phyloP scores from a whole-genome alignment of 78 protist genomes.

The Goniomonas avonlea region DNA sequence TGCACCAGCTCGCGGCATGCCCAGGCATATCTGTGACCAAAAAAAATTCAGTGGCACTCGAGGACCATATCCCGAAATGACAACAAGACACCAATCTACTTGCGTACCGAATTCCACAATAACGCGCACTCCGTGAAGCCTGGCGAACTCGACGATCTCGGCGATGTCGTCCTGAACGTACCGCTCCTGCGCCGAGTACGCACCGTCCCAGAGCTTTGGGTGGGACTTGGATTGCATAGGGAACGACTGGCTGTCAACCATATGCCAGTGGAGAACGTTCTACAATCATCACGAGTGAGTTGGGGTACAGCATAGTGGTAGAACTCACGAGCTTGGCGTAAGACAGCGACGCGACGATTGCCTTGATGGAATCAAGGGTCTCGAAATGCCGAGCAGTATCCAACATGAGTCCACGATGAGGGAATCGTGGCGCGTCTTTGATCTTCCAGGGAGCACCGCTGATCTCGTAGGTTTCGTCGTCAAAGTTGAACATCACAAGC shows the following conservation, averaged over 20 bases:
- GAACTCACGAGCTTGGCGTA: conserved; percentile 58
- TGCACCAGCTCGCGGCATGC: conserved; percentile 79
- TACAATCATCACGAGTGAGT: too few relatives aligned
- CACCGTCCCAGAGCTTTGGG: conserved; percentile 60
- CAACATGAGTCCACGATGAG: conserved; percentile 75
- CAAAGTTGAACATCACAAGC: conserved; percentile 19
- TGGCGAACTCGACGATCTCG: conserved; percentile 50
- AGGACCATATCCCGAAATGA: too few relatives aligned
- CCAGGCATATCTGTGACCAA: conserved; percentile 88
- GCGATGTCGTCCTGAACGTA: conserved; percentile 61
- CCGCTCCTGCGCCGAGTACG: conserved; percentile 43
- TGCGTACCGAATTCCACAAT: conserved; percentile 40
- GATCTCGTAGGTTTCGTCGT: background rate
- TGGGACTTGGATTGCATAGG: conserved; percentile 46
- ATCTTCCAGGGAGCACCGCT: conserved; percentile 1
- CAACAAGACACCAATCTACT: too few relatives aligned
- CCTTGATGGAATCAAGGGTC: too few relatives aligned
- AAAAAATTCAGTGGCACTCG: too few relatives aligned
- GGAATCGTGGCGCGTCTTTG: conserved; percentile 72
- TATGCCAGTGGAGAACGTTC: conserved; percentile 87
- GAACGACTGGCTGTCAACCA: conserved; percentile 76
- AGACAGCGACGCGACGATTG: conserved; percentile 52
- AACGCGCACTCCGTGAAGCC: conserved; percentile 71
- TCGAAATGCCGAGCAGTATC: conserved; percentile 84
- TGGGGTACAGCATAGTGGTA: too few relatives aligned